Base-by-base conservation (phyloP, 225 moss, liverwort and hornwort genomes). In the Polytrichum commune region DNA sequence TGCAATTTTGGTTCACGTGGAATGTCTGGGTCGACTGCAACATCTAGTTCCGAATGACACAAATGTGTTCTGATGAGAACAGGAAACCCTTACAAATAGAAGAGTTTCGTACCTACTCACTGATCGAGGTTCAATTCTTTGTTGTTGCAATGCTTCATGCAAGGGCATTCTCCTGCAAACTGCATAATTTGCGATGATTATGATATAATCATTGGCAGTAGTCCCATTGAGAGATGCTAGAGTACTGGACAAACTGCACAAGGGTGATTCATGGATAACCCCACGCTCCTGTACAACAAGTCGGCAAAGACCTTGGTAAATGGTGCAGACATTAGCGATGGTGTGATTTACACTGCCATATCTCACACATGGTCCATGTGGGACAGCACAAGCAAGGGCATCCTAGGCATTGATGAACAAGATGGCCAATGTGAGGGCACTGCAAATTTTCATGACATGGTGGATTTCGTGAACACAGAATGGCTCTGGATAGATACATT, bases 331-430 rank as follows among this genome's bases (percentile, higher is more conserved):
- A 68, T 68, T 68, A 9, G 63, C 27, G 55, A 27, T 53, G 68
- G 68, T 55, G 54, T 18, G 27, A 68, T 55, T 55, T 68, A 68
- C 68, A 53, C 68, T 27, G 68, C 68, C 18, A 68, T 68, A 55
- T 68, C 68, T 10, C 63, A 5, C n/a, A n/a, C n/a, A n/a, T n/a
- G n/a, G n/a, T n/a, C n/a, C n/a, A n/a, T n/a, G n/a, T n/a, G n/a
- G n/a, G n/a, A n/a, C n/a, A n/a, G n/a, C n/a, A n/a, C n/a, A n/a
- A n/a, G n/a, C n/a, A n/a, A n/a, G n/a, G n/a, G n/a, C n/a, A n/a
- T n/a, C n/a, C n/a, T n/a, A n/a, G n/a, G n/a, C n/a, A n/a, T n/a
- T n/a, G n/a, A n/a, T n/a, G n/a, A n/a, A n/a, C n/a, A n/a, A n/a
- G n/a, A n/a, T n/a, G n/a, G n/a, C n/a, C n/a, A n/a, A n/a, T n/a